These are phyloP conservation scores for Malus fusca DNA, from an alignment of 306 rosid species.

Conservation along the genomic window DNA sequence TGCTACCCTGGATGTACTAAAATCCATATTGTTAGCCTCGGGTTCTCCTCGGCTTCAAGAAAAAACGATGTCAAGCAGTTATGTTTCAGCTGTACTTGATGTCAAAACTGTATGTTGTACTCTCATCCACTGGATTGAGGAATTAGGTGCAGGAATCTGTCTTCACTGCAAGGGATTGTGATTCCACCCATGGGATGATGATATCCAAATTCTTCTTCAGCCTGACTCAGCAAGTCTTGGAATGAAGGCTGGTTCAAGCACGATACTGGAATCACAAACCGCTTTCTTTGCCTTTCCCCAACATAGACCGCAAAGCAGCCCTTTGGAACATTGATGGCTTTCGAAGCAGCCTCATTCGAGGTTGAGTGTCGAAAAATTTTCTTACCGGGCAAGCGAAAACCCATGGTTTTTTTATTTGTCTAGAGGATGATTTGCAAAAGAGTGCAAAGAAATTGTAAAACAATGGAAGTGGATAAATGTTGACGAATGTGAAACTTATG, in stretches of 20 bases:
- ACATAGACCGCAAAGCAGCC: conserved; percentile 36
- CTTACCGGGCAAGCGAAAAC: conserved; percentile 12
- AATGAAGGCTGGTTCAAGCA: conserved; percentile 36
- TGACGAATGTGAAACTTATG: not conserved
- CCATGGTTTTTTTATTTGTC: conserved; percentile 12
- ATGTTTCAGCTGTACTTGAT: not conserved
- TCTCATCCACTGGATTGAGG: not conserved
- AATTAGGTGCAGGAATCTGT: conserved; percentile 2
- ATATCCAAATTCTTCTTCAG: conserved; percentile 35
- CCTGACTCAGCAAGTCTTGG: conserved; percentile 17
- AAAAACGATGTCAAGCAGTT: not conserved
- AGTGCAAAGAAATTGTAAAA: not conserved
- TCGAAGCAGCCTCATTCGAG: not conserved
- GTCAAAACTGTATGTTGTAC: not conserved
- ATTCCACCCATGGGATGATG: conserved; percentile 30
- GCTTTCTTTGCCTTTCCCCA: conserved; percentile 32
- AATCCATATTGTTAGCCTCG: not conserved
- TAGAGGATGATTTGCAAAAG: not conserved
- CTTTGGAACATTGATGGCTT: not conserved
- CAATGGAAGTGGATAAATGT: not conserved
- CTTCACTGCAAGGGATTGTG: conserved; percentile 29
- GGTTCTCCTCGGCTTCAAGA: not conserved
- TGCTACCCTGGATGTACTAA: not conserved
- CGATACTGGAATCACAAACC: conserved; percentile 27
- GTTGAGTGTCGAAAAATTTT: not conserved